Evolutionary conservation across 139 green algal species (phyloP), one percentile per base, ranked within the genome.

Genomic region (Auxenochlorella protothecoides): DNA sequence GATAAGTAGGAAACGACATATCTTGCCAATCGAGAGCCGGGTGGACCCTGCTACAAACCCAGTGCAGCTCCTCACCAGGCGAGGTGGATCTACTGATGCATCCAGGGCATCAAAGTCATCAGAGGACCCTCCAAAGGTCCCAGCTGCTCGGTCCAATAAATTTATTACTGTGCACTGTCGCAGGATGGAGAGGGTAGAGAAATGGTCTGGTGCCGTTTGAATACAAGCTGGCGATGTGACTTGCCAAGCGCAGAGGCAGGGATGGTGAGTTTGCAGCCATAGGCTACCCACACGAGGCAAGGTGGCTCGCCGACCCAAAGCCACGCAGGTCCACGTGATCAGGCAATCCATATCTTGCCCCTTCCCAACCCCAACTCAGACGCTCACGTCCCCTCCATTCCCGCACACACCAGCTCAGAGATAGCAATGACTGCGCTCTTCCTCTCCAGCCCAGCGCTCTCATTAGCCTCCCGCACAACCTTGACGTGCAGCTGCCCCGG

Each of bases 391-490:
- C 27, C 27, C 27, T 44, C 27, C 27, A 44, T 44, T 44, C 3
- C 27, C 63, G 14, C 63, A 67, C 63, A 14, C 7, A 10, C 12
- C 12, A 53, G 63, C 12, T 44, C 10, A 67, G 14, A 10, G 10
- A 53, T n/a, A 67, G 14, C 3, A 67, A 14, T 53, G 63, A 44
- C 63, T n/a, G 63, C 9, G 13, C 63, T 13, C 14, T 67, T 51
- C 7, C 14, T 44, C 27, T 67, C 14, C 63, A 53, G 27, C 27
- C 27, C 27, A 44, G 27, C 63, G 14, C 7, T n/a, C 15, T 67
- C 70, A 16, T 10, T 70, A 6, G 14, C 15, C 70, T 75, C 70
- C 6, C 55, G 13, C 10, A 75, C 16, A 53, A 60, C 63, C 53
- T 73, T 77, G 53, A 73, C 51, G 52, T 64, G 14, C 55, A 53